Evolutionary conservation across 352 stramenopile genomes (phyloP).

Genomic region (Globisporangium megalacanthum): DNA sequence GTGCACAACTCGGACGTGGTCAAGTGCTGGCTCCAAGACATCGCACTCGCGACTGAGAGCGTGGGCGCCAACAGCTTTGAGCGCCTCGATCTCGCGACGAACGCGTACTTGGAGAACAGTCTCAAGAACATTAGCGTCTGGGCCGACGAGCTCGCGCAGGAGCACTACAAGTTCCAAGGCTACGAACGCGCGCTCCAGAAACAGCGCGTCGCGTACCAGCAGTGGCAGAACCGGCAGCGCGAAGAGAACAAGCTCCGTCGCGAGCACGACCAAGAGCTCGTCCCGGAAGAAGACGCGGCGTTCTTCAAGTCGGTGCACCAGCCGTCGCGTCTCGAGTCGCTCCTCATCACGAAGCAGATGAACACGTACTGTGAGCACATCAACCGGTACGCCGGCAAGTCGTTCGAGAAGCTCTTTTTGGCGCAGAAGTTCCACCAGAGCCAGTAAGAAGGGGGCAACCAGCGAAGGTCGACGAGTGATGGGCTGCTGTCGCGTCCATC

Average conservation of each 20-base stretch:
- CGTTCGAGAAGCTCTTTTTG: conserved; percentile 90
- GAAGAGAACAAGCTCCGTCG: conserved; percentile 85
- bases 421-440: conserved; percentile 86
- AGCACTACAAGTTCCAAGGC: conserved; percentile 93
- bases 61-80: conserved; percentile 88
- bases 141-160: conserved; percentile 95
- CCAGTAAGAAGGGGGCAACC: conserved; percentile 24
- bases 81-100: conserved; percentile 94
- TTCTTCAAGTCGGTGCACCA: conserved; percentile 87
- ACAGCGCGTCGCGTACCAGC: conserved; percentile 74
- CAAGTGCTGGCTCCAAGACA: conserved; percentile 91
- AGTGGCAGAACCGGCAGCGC: conserved; percentile 83
- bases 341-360: conserved; percentile 91
- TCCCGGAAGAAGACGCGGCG: conserved; percentile 81
- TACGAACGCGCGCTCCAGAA: conserved; percentile 86
- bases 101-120: conserved; percentile 95
- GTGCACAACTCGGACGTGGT: conserved; percentile 95
- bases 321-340: conserved; percentile 81
- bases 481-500: not conserved
- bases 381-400: conserved; percentile 88
- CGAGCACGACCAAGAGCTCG: conserved; percentile 66
- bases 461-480: not conserved
- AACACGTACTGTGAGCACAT: conserved; percentile 92
- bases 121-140: conserved; percentile 97
- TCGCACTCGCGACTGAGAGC: conserved; percentile 56